phyloP scores from a whole-genome alignment of 805 yeast genomes.

The Ogataea ramenticola region DNA sequence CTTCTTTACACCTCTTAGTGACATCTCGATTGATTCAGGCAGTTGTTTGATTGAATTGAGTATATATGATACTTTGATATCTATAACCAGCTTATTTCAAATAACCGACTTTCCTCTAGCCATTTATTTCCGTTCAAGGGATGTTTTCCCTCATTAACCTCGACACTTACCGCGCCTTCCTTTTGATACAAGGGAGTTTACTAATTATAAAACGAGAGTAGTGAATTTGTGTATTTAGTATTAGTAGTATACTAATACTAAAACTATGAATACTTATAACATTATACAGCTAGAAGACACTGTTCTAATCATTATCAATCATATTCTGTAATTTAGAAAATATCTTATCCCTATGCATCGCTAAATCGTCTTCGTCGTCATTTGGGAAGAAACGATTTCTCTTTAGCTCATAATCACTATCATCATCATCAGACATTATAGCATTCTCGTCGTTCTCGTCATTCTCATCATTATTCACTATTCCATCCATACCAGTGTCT shows the following conservation, averaged over 20 bases:
- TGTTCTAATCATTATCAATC: constrained; percentile 37
- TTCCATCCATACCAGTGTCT: constrained; percentile 7
- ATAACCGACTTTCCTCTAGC: background rate
- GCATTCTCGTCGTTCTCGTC: constrained; percentile 5
- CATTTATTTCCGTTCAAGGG: too few relatives aligned
- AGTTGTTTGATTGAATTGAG: background rate
- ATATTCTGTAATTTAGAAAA: constrained; percentile 49
- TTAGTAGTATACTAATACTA: too few relatives aligned
- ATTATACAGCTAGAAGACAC: too few relatives aligned
- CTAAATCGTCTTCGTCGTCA: constrained; percentile 54
- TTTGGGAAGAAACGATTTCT: constrained; percentile 49
- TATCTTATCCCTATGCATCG: constrained; percentile 55
- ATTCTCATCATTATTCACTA: background rate
- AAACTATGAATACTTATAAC: too few relatives aligned
- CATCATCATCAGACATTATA: constrained; percentile 7
- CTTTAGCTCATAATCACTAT: constrained; percentile 22
- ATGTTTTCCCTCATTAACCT: too few relatives aligned
- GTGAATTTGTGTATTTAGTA: too few relatives aligned
- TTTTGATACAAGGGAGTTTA: too few relatives aligned
- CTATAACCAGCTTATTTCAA: too few relatives aligned
- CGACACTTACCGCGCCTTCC: too few relatives aligned
- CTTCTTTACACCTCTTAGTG: constrained; percentile 28
- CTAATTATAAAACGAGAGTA: too few relatives aligned
- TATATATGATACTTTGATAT: background rate
- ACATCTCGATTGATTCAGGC: constrained; percentile 15